A percentile compares a stretch with the other conserved stretches of the same genome.
phyloP scores from a whole-genome alignment of 2,329 filamentous ascomycete genomes.

The Hypoxylon sp. region DNA sequence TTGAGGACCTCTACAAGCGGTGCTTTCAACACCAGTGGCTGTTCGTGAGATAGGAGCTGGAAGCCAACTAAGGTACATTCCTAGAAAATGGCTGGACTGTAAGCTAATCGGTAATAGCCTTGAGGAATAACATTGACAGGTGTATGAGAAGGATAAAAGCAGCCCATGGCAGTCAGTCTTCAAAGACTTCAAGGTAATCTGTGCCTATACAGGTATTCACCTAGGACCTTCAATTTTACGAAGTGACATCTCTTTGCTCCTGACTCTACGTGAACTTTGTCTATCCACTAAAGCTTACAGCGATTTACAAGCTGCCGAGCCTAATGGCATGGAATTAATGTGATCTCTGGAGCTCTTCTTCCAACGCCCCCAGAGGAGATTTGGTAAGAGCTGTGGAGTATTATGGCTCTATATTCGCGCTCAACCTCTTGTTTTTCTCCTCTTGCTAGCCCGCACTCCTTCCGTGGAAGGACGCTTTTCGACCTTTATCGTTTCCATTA shows the following conservation, averaged over 20 bases:
- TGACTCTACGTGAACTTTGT: not conserved
- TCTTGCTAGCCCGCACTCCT: slow-evolving; percentile 35
- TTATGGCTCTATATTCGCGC: not conserved
- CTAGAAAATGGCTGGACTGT: not conserved
- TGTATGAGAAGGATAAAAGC: not conserved
- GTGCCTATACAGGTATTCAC: too few relatives aligned
- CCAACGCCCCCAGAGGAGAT: not conserved
- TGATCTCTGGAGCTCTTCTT: not conserved
- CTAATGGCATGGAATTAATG: not conserved
- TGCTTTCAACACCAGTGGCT: not conserved
- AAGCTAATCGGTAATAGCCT: not conserved
- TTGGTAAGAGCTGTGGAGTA: not conserved
- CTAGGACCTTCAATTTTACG: not conserved
- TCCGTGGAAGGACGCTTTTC: slow-evolving; percentile 35
- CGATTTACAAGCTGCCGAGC: not conserved
- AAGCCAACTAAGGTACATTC: not conserved
- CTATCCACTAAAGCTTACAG: not conserved
- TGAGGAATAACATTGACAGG: not conserved
- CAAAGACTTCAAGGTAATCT: too few relatives aligned
- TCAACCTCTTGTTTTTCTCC: slow-evolving; percentile 36
- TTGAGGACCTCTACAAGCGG: not conserved
- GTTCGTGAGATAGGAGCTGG: not conserved
- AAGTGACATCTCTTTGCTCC: not conserved
- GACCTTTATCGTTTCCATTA: slow-evolving; percentile 43
- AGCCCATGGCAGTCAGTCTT: not conserved